phyloP scores from a whole-genome alignment of 345 rosid species.

The Hibiscus trionum region DNA sequence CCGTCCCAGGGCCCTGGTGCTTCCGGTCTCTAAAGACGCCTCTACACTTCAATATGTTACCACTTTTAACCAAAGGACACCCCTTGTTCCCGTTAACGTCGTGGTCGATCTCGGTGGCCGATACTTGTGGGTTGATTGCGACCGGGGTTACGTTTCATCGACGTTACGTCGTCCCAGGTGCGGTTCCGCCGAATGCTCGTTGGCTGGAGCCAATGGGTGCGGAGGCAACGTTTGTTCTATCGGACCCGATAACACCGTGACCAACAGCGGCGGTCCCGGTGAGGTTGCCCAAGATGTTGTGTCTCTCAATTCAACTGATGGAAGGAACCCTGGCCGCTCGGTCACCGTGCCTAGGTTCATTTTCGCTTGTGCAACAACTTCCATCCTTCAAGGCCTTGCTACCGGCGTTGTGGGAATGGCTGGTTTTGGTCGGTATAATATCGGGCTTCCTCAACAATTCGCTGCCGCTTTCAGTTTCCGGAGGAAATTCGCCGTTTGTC shows the following conservation, averaged over 20 bases:
- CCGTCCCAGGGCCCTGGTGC: slow-evolving; percentile 58
- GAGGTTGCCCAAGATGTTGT: background rate
- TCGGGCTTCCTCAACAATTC: slow-evolving; percentile 45
- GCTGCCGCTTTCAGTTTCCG: slow-evolving; percentile 48
- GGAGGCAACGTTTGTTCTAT: slow-evolving; percentile 34
- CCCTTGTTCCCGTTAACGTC: slow-evolving; percentile 33
- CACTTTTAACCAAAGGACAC: slow-evolving; percentile 48
- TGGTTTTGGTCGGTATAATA: slow-evolving; percentile 40
- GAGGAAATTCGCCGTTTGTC: slow-evolving; percentile 54
- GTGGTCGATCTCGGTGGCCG: slow-evolving; percentile 66
- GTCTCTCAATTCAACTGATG: background rate
- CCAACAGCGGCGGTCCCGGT: background rate
- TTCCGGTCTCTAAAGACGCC: slow-evolving; percentile 51
- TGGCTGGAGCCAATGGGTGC: slow-evolving; percentile 42
- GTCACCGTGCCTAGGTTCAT: background rate
- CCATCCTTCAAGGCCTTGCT: background rate
- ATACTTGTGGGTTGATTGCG: slow-evolving; percentile 56
- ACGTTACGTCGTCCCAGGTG: slow-evolving; percentile 45
- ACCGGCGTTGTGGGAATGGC: background rate
- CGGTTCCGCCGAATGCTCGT: slow-evolving; percentile 48
- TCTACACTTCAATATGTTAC: slow-evolving; percentile 57
- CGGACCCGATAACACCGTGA: background rate
- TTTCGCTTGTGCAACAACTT: background rate
- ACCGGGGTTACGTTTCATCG: slow-evolving; percentile 42
- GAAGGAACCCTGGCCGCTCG: background rate